Conservation (phyloP, 2,329 filamentous ascomycete genomes). For the Botrytis byssoidea region DNA sequence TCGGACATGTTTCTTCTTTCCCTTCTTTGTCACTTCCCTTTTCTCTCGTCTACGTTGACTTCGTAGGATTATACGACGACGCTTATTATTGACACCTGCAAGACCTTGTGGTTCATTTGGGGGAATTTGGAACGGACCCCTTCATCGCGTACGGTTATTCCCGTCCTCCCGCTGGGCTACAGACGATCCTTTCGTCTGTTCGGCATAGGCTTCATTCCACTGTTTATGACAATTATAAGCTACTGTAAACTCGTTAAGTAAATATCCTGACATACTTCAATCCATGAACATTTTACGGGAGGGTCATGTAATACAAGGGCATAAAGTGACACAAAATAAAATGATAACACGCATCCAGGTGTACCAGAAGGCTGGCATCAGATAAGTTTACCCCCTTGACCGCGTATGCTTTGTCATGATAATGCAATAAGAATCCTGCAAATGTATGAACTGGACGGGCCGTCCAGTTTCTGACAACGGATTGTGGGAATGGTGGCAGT, state of each 20-base stretch:
- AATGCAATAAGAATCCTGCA: slow-evolving; percentile 18
- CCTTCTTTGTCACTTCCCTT: background rate
- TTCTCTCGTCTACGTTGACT: background rate
- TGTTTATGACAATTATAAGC: background rate
- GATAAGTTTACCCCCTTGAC: slow-evolving; percentile 9
- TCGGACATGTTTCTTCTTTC: background rate
- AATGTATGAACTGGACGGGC: slow-evolving; percentile 18
- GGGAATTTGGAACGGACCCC: slow-evolving; percentile 21
- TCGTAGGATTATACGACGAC: slow-evolving; percentile 18
- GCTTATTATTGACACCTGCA: slow-evolving; percentile 3
- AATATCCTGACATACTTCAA: background rate
- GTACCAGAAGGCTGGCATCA: slow-evolving; percentile 13
- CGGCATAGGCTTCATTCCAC: slow-evolving; percentile 17
- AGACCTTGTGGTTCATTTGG: background rate
- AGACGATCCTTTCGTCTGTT: background rate
- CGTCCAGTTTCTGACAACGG: slow-evolving; percentile 21
- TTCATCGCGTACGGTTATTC: slow-evolving; percentile 23
- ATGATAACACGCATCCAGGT: background rate
- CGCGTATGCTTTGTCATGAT: slow-evolving; percentile 8
- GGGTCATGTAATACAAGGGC: background rate
- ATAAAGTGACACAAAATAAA: background rate
- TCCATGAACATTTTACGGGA: background rate
- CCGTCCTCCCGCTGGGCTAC: slow-evolving; percentile 23
- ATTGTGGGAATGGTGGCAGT: slow-evolving; percentile 20
- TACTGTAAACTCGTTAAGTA: background rate